Base-by-base conservation (phyloP, 192 early-diverging fungal genomes). In the Cetraspora pellucida region DNA sequence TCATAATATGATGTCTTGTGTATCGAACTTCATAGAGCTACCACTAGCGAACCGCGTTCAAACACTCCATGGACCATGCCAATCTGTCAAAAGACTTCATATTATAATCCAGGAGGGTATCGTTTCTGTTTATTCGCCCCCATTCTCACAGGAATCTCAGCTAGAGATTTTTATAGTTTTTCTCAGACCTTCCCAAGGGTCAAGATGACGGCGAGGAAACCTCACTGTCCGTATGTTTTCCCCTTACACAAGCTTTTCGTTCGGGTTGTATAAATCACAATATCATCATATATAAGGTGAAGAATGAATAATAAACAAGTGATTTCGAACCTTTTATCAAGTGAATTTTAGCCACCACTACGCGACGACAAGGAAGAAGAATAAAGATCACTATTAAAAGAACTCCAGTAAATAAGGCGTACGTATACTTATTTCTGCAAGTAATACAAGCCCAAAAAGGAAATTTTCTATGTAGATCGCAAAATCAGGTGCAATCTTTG, bases 171-270 rank as follows among this genome's bases (percentile, higher is more conserved):
- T 49, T 74, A 13, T 73, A 60, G 79, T 70, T 80, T 80, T 80
- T 72, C 79, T 80, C 79, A 80, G 79, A 80, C 79, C 79, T 80
- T 80, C 79, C 74, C 79, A 77, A 66, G 75, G 79, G 75, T 72
- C 30, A 31, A 21, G 19, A 70, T 67, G 37, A 64, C 31, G 47
- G 23, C 27, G 68, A 16, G 31, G 72, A 45, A 52, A 72, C 45
- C 28, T 27, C 21, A 47, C 30, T 70, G 30, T 77, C 58, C 67
- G 79, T 80, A 64, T 80, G 79, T 77, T 80, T 80, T 37, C 75
- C 79, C 79, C 47, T 80, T 65, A 80, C 79, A 66, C 74, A 65
- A 80, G 79, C 79, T 80, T 70, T 68, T 37, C 74, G 74, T 75
- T 75, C 74, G 45, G 74, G 74, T 74, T 37, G 1, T 37, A 37